These are phyloP conservation scores for Taphrina flavorubra DNA, from an alignment of 1,139 yeast species.

Conservation along the genomic window DNA sequence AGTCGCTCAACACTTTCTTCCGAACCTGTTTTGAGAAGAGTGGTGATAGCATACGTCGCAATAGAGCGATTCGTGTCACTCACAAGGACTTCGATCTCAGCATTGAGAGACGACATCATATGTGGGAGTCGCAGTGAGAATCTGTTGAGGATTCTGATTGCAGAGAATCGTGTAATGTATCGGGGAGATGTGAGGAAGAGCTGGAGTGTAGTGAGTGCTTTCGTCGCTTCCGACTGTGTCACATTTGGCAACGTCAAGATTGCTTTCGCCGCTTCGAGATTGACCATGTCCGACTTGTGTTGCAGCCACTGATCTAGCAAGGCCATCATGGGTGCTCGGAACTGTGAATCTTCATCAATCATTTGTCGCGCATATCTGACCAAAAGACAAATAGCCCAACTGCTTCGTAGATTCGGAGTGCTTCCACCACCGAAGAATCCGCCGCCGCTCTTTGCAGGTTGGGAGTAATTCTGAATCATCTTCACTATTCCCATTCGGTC, in stretches of 20 bases:
- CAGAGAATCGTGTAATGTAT: slow-evolving; percentile 88
- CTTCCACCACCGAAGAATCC: slow-evolving; percentile 29
- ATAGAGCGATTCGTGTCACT: slow-evolving; percentile 88
- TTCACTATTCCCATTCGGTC: slow-evolving; percentile 95
- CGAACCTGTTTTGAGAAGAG: slow-evolving; percentile 92
- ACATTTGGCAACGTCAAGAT: slow-evolving; percentile 69
- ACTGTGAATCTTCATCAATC: slow-evolving; percentile 59
- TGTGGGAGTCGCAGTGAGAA: slow-evolving; percentile 84
- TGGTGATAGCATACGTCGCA: slow-evolving; percentile 98
- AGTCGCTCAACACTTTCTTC: slow-evolving; percentile 88
- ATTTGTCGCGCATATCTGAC: slow-evolving; percentile 80
- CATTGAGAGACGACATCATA: slow-evolving; percentile 72
- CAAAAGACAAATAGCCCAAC: slow-evolving; percentile 78
- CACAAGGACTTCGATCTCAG: slow-evolving; percentile 83
- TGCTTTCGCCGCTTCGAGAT: slow-evolving; percentile 89
- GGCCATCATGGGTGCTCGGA: slow-evolving; percentile 60
- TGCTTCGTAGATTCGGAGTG: slow-evolving; percentile 53
- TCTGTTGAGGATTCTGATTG: slow-evolving; percentile 85
- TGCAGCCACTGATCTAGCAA: slow-evolving; percentile 72
- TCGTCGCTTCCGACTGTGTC: slow-evolving; percentile 64
- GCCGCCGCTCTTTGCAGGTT: slow-evolving; percentile 31
- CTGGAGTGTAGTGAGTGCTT: slow-evolving; percentile 74
- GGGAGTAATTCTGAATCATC: slow-evolving; percentile 73
- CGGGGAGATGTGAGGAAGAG: slow-evolving; percentile 84
- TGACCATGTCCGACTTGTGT: slow-evolving; percentile 88